phyloP scores from a whole-genome alignment of 106 monocot genomes.

The Hemerocallis citrina region DNA sequence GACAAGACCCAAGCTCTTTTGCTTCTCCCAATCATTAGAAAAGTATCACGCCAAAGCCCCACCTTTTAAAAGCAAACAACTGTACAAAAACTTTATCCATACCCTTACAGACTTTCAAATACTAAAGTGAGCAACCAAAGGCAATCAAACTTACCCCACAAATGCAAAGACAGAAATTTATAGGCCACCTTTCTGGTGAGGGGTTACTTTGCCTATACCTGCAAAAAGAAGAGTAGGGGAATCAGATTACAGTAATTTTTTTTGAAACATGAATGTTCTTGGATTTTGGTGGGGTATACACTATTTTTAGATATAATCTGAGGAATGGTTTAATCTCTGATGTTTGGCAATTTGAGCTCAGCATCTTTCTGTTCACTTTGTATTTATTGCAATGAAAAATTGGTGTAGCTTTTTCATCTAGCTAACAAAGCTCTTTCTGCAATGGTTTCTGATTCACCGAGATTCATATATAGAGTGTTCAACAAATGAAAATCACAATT shows the following conservation, averaged over 20 bases:
- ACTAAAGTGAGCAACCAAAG: constrained; percentile 1
- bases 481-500: too few relatives aligned
- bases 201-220: not conserved
- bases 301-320: not conserved
- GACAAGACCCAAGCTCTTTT: constrained; percentile 16
- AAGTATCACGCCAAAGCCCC: constrained; percentile 13
- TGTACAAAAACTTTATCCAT: not conserved
- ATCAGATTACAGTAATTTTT: not conserved
- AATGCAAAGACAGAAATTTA: not conserved
- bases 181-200: not conserved
- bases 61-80: not conserved
- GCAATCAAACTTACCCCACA: not conserved
- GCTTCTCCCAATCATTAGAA: constrained; percentile 15
- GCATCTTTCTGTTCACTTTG: too few relatives aligned
- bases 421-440: too few relatives aligned
- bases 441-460: too few relatives aligned
- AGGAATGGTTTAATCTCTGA: too few relatives aligned
- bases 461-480: too few relatives aligned
- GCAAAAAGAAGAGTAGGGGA: not conserved
- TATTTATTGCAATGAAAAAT: too few relatives aligned
- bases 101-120: not conserved
- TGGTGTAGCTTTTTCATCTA: too few relatives aligned
- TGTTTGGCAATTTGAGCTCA: too few relatives aligned
- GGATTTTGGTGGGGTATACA: not conserved
- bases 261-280: not conserved